Evolutionary conservation across 495 filamentous ascomycete genomes (phyloP), one percentile per base, ranked within the genome.

Genomic region (Daldinia loculata): DNA sequence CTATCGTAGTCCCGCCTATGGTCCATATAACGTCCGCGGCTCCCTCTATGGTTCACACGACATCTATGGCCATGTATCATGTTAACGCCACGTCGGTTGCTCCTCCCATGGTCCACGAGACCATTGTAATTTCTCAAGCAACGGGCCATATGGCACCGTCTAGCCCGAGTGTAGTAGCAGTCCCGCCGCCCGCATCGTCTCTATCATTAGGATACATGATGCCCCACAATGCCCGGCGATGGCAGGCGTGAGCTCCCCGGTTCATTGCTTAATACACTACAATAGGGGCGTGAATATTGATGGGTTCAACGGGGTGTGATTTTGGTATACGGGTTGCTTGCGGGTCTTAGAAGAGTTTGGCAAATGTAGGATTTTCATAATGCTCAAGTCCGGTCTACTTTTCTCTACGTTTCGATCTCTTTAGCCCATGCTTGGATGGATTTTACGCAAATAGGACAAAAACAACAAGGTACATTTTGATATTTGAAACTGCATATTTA

Each of bases 351-450:
- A 52, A 61, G 43, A 45, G 29, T 38, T 61, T 59, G 9, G 36
- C 55, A 55, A 63, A 67, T 64, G 50, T 48, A 41, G 59, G 69
- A 55, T 36, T 57, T 52, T 72, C 69, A 48, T 67, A 67, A 64
- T 67, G 36, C 59, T 72, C 22, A 60, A 43, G 36, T 60, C 36
- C 43, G 58, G 52, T 26, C 51, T 57, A 66, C 38, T 61, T 55
- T 66, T 66, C 53, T 63, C 14, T 30, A 38, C 19, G 30, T 39
- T 36, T 50, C n/a, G 55, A n/a, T 56, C 29, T 38, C 36, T 48
- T 48, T 11, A 63, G 52, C 45, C 26, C 8, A 51, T 34, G 41
- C 43, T 38, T 45, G 52, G 17, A 66, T 34, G 32, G 38, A 39
- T 62, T 22, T 62, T 17, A 51, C 41, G 52, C 17, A 39, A 27